Conservation (phyloP, 1,139 yeast species). For the Pichia sp. region DNA sequence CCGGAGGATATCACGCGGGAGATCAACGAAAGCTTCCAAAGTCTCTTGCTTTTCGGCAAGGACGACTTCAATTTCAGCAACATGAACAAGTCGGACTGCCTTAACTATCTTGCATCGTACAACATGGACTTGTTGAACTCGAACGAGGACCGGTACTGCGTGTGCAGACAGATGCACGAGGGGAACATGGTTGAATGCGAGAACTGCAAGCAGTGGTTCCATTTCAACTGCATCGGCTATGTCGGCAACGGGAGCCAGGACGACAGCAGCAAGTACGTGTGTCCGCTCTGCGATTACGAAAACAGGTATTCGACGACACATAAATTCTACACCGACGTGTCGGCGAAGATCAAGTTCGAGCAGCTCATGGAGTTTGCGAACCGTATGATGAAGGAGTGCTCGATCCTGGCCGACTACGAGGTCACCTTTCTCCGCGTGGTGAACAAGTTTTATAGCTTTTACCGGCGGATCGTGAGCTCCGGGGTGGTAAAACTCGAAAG, state of each 20-base stretch:
- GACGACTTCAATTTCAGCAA: constrained; percentile 8
- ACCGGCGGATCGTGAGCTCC: background rate
- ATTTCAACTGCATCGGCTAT: constrained; percentile 56
- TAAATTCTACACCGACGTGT: constrained; percentile 22
- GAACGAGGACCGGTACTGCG: constrained; percentile 44
- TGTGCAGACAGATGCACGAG: constrained; percentile 61
- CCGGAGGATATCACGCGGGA: constrained; percentile 3
- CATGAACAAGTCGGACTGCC: constrained; percentile 8
- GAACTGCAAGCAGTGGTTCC: constrained; percentile 77
- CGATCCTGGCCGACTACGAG: constrained; percentile 2
- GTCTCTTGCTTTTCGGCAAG: constrained; percentile 7
- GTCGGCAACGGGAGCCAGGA: constrained; percentile 33
- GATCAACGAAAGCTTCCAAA: background rate
- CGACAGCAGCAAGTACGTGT: constrained; percentile 39
- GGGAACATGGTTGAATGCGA: constrained; percentile 81
- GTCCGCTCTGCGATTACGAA: constrained; percentile 63
- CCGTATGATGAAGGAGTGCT: constrained; percentile 2
- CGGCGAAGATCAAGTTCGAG: constrained; percentile 10
- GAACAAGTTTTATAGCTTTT: background rate
- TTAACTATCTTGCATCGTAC: constrained; percentile 9
- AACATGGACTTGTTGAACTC: constrained; percentile 12
- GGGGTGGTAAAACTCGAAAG: constrained; percentile 9
- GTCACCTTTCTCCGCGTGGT: constrained; percentile 8
- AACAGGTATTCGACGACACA: constrained; percentile 26
- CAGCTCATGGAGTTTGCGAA: constrained; percentile 2